Conservation (phyloP, 2,329 filamentous ascomycete genomes). For the Ramularia endophylla region DNA sequence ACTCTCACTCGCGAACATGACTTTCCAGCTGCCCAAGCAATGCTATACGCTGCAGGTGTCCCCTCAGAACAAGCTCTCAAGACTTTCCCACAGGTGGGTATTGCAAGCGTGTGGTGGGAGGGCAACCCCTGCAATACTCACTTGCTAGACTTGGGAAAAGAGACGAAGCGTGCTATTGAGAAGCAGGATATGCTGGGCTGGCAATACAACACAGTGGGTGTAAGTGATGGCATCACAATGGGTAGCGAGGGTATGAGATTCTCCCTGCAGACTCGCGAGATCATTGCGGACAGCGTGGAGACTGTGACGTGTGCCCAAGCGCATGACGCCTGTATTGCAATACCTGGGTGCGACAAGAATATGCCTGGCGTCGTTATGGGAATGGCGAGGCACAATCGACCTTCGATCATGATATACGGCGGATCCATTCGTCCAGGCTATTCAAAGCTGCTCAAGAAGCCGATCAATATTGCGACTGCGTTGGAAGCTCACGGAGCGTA, state of each 20-base stretch:
- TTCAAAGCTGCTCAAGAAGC: slow-evolving; percentile 65
- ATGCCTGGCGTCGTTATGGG: slow-evolving; percentile 82
- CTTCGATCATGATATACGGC: slow-evolving; percentile 92
- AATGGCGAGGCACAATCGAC: slow-evolving; percentile 83
- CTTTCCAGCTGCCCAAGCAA: slow-evolving; percentile 87
- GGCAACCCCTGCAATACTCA: slow-evolving; percentile 77
- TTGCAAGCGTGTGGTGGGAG: slow-evolving; percentile 95
- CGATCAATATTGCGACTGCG: slow-evolving; percentile 82
- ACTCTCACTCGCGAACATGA: slow-evolving; percentile 79
- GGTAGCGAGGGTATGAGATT: slow-evolving; percentile 93
- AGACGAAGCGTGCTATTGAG: slow-evolving; percentile 74
- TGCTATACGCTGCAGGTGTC: slow-evolving; percentile 91
- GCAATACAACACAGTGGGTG: slow-evolving; percentile 85
- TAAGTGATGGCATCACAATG: slow-evolving; percentile 94
- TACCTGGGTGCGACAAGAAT: slow-evolving; percentile 95
- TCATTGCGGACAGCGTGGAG: slow-evolving; percentile 93
- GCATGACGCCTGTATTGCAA: slow-evolving; percentile 88
- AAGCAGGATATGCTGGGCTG: slow-evolving; percentile 85
- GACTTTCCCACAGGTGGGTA: slow-evolving; percentile 80
- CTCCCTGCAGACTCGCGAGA: slow-evolving; percentile 81
- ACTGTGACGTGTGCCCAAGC: slow-evolving; percentile 87
- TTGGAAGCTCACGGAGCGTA: slow-evolving; percentile 84
- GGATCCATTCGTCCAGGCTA: slow-evolving; percentile 87
- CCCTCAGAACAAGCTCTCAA: slow-evolving; percentile 81
- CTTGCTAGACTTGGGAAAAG: slow-evolving; percentile 82